Base-by-base conservation (phyloP, 2,329 filamentous ascomycete species). In the Graphilbum fragrans region DNA sequence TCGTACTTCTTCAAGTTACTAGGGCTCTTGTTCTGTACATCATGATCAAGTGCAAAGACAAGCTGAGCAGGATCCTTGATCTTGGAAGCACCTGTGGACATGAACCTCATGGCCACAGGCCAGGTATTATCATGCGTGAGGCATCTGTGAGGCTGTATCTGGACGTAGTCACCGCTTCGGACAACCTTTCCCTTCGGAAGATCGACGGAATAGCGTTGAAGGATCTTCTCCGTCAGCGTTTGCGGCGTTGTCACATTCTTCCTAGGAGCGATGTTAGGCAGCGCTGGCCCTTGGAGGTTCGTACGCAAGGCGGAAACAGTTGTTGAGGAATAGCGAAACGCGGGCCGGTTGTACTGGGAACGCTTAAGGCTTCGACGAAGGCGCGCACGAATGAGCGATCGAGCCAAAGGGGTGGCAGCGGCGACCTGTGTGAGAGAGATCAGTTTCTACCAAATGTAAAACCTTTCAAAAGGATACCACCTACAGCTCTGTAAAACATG, bases 141-240 rank as follows among this genome's bases (percentile, higher is more conserved):
- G 62, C 80, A 85, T 44, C 73, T 70, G 47, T 81, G 70, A 1
- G 85, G 84, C 20, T 68, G 65, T 11, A 94, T 68, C 0, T 74
- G 82, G 44, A 95, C 77, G 66, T 92, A 95, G 69, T 94, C 87
- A 54, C 88, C 87, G 5, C 74, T 68, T 52, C 71, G 72, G 53
- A 94, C 83, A 43, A 72, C 66, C 64, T 94, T 94, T 45, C 78
- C 85, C 11, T 75, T 59, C 2, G 83, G 62, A 1, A 94, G 72
- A 9, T 80, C 85, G n/a, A 87, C 70, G 1, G 86, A 73, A 60
- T 94, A 81, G 16, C 71, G 64, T 58, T 95, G 88, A 0, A 94
- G 80, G 45, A 95, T 94, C 68, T 94, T 94, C 59, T 95, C 88
- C 3, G 85, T 92, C 40, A 94, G 62, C 3, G 85, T 95, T 61